phyloP scores from a whole-genome alignment of 176 grass and related monocot genomes.

The Stipa capillata region DNA sequence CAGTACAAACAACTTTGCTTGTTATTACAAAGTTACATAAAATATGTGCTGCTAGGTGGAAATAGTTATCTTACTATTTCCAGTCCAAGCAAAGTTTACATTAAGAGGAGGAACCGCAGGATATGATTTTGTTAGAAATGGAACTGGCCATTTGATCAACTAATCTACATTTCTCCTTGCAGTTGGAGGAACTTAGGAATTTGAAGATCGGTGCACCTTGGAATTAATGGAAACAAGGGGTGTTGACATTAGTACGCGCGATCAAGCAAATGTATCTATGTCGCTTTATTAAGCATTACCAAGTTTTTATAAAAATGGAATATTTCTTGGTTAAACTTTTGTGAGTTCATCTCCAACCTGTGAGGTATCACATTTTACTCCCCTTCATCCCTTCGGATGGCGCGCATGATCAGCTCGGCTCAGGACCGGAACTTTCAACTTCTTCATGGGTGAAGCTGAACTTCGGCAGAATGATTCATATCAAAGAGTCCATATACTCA shows the following conservation, averaged over 20 bases:
- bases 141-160: not conserved
- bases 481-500: not conserved
- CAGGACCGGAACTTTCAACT: not conserved
- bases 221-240: slow-evolving; percentile 25
- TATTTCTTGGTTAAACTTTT: not conserved
- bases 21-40: not conserved
- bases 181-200: slow-evolving; percentile 76
- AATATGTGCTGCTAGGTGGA: not conserved
- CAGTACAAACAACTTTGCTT: not conserved
- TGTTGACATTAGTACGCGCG: slow-evolving; percentile 16
- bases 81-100: not conserved
- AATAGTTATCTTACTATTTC: not conserved
- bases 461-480: not conserved
- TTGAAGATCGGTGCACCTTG: slow-evolving; percentile 40
- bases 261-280: not conserved
- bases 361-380: not conserved
- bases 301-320: not conserved
- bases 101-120: not conserved
- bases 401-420: not conserved
- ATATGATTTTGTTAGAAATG: not conserved
- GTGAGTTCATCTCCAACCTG: not conserved
- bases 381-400: not conserved
- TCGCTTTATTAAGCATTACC: not conserved
- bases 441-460: not conserved
- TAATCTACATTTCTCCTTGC: slow-evolving; percentile 5